These are phyloP conservation scores for Hippophae gyantsensis DNA, from an alignment of 306 rosid genomes.

Conservation along the genomic window DNA sequence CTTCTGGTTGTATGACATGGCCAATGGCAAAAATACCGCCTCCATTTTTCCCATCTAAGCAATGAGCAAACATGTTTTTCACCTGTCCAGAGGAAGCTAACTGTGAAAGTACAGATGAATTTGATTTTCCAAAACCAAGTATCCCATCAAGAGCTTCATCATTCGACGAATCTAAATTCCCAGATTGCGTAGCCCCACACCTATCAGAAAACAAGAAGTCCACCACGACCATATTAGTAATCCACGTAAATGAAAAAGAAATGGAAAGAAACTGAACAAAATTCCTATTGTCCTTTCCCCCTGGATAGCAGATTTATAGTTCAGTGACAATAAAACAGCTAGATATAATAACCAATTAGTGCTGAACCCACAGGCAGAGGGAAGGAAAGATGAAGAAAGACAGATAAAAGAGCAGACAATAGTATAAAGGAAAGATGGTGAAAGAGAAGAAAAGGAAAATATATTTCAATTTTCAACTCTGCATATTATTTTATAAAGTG, in stretches of 20 bases:
- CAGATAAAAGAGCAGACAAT: too few species aligned
- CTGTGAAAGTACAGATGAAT: slow-evolving; percentile 88
- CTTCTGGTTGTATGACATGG: slow-evolving; percentile 90
- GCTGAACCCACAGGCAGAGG: too few species aligned
- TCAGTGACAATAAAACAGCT: too few species aligned
- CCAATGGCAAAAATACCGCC: slow-evolving; percentile 99
- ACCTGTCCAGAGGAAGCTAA: slow-evolving; percentile 84
- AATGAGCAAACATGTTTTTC: slow-evolving; percentile 97
- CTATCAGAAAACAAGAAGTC: slow-evolving; percentile 34
- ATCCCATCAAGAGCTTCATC: slow-evolving; percentile 97
- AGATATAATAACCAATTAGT: too few species aligned
- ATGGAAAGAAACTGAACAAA: background rate
- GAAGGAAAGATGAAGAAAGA: too few species aligned
- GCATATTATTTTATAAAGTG: too few species aligned
- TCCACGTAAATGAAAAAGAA: background rate
- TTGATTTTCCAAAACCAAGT: slow-evolving; percentile 96
- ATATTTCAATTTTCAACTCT: too few species aligned
- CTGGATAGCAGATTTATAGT: too few species aligned
- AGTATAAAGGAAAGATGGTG: too few species aligned
- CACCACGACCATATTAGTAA: background rate
- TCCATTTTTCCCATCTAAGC: slow-evolving; percentile 89
- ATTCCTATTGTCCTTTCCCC: too few species aligned
- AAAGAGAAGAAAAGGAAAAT: too few species aligned
- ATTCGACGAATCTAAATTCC: slow-evolving; percentile 52
- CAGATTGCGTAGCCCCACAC: slow-evolving; percentile 95